Evolutionary conservation across 345 rosid genomes (phyloP).

Genomic region (Kernera saxatilis): DNA sequence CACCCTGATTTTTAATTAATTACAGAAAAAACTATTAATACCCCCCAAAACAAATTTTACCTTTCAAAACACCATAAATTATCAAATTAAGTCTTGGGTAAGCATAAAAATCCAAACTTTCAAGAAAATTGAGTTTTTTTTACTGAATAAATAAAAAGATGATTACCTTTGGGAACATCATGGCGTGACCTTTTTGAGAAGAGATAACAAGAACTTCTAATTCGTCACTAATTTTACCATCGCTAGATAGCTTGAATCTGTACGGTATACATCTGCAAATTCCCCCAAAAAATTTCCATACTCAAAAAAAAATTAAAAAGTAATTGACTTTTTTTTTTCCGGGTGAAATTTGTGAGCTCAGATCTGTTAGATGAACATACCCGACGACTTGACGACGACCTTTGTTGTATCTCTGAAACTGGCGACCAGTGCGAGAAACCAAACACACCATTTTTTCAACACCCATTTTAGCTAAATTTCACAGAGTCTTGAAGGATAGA

Average conservation of each 20-base stretch:
- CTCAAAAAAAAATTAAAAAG: background rate
- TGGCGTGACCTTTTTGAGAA: conserved; percentile 71
- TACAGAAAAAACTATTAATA: background rate
- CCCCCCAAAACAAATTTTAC: background rate
- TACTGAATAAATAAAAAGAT: background rate
- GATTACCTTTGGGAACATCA: conserved; percentile 83
- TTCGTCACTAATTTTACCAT: conserved; percentile 42
- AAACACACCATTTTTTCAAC: conserved; percentile 46
- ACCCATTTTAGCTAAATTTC: conserved; percentile 11
- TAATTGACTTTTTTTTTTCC: background rate
- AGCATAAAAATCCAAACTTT: background rate
- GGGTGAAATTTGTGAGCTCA: background rate
- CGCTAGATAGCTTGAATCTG: conserved; percentile 40
- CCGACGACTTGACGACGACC: conserved; percentile 95
- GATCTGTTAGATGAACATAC: conserved; percentile 37
- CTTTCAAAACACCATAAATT: background rate
- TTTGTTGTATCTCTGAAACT: conserved; percentile 64
- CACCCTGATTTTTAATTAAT: conserved; percentile 49
- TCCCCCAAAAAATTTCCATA: background rate
- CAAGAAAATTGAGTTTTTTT: background rate
- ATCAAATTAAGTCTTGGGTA: background rate
- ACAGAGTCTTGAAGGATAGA: background rate
- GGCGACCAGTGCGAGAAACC: conserved; percentile 73
- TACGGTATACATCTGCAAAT: conserved; percentile 77
- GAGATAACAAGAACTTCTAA: conserved; percentile 69